Evolutionary conservation across 2,329 filamentous ascomycete species (phyloP).

Genomic region (Diaporthe amygdali): DNA sequence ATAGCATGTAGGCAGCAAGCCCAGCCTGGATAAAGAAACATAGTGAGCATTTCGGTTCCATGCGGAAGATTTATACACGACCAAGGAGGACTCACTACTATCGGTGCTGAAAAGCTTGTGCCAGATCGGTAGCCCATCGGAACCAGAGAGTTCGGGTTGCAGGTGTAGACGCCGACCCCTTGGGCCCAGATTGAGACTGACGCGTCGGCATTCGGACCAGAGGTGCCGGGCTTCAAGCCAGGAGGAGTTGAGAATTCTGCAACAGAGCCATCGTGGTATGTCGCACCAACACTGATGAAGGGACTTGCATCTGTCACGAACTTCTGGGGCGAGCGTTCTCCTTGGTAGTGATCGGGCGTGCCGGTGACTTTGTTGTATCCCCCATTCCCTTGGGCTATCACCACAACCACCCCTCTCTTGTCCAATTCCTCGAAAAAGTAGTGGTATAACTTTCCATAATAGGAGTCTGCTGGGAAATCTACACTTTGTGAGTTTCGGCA

Average conservation of each 20-base stretch:
- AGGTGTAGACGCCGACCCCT: not conserved
- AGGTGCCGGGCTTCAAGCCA: not conserved
- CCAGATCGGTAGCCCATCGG: not conserved
- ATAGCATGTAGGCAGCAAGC: conserved; percentile 14
- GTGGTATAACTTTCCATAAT: not conserved
- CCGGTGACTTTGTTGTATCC: not conserved
- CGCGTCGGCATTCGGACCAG: not conserved
- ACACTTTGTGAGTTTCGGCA: not conserved
- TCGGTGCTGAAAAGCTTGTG: not conserved
- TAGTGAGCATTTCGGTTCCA: not conserved
- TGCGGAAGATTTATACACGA: too few species aligned
- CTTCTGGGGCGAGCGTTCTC: not conserved
- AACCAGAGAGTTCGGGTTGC: not conserved
- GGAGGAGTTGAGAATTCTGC: conserved; percentile 3
- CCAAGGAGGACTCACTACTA: not conserved
- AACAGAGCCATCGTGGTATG: conserved; percentile 10
- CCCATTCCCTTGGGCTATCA: not conserved
- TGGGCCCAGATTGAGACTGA: conserved; percentile 16
- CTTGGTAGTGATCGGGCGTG: not conserved
- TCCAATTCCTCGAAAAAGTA: not conserved
- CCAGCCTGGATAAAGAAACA: not conserved
- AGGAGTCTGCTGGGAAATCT: not conserved
- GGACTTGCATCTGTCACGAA: not conserved
- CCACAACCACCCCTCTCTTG: not conserved
- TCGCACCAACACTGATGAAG: conserved; percentile 6